Percentiles rank a stretch among this genome's conserved stretches.
Conservation (phyloP, 768 basidiomycete genomes). For the Russula compacta region DNA sequence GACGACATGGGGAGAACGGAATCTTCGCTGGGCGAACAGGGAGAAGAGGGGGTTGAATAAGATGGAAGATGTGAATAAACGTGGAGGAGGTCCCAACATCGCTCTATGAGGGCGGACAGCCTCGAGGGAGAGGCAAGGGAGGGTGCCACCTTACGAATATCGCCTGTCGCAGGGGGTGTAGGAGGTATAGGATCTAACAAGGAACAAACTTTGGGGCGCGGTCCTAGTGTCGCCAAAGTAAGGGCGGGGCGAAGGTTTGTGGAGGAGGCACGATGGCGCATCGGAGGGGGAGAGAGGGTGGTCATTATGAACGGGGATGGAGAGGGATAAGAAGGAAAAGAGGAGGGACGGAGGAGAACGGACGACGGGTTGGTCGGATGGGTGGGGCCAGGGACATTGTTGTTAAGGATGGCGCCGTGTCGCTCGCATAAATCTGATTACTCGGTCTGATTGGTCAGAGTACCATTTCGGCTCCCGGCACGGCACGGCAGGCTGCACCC, state of each 20-base stretch:
- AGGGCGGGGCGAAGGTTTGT: conserved; percentile 46
- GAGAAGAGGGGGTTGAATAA: conserved; percentile 20
- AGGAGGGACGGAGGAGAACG: not conserved
- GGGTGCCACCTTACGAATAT: conserved; percentile 11
- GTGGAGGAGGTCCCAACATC: conserved; percentile 13
- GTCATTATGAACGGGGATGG: conserved; percentile 18
- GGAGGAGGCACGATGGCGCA: conserved; percentile 50
- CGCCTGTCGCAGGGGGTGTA: conserved; percentile 20
- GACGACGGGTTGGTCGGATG: not conserved
- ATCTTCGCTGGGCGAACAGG: conserved; percentile 36
- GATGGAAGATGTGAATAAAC: conserved; percentile 2
- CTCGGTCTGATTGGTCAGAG: not conserved
- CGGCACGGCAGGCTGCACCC: not conserved
- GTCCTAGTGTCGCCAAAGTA: conserved; percentile 44
- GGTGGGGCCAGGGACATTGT: not conserved
- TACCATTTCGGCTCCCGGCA: not conserved
- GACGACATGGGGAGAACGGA: conserved; percentile 19
- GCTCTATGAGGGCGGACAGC: conserved; percentile 17
- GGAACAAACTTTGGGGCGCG: conserved; percentile 29
- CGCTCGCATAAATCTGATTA: not conserved
- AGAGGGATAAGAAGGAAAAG: not conserved
- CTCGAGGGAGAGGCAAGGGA: conserved; percentile 15
- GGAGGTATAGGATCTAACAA: conserved; percentile 23
- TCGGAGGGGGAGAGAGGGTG: conserved; percentile 32
- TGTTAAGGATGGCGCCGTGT: too few species aligned